These are phyloP conservation scores for grape (Vitis vinifera) DNA, from an alignment of 164 flowering plant genomes.

Conservation along the genomic window ASM3070453v1 NC_081810.1:21393501-21394000, in stretches of 20 bases:
- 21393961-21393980: too few relatives aligned
- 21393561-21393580: slow-evolving; percentile 75
- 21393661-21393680: slow-evolving; percentile 69
- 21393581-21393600: slow-evolving; percentile 77
- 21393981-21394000: too few relatives aligned
- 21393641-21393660: slow-evolving; percentile 58
- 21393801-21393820: too few relatives aligned
- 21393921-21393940: too few relatives aligned
- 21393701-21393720: slow-evolving; percentile 39
- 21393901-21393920: too few relatives aligned
- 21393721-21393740: not conserved
- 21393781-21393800: not conserved
- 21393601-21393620: slow-evolving; percentile 63
- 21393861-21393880: too few relatives aligned
- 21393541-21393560: slow-evolving; percentile 65
- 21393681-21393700: slow-evolving; percentile 51
- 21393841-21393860: too few relatives aligned
- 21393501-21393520: slow-evolving; percentile 62
- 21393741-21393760: not conserved
- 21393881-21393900: too few relatives aligned
- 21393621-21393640: slow-evolving; percentile 50
- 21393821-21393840: too few relatives aligned
- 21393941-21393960: too few relatives aligned
- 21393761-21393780: slow-evolving; percentile 1
- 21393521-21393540: slow-evolving; percentile 50